phyloP scores from a whole-genome alignment of 495 filamentous ascomycete genomes.

The Aspergillus leporis region DNA sequence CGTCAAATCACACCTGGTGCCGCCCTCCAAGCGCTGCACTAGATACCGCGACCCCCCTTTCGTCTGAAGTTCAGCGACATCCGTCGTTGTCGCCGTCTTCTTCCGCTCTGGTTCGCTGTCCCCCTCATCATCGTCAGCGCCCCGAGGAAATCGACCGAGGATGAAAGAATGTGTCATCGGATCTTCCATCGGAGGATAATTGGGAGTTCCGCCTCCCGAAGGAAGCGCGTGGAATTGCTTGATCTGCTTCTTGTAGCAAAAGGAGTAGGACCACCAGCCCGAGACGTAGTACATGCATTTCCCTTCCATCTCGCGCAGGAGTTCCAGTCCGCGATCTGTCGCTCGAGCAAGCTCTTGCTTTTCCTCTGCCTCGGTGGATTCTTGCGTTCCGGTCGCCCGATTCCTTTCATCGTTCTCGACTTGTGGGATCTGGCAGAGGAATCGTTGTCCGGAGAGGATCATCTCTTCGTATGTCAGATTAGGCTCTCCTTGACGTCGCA shows the following conservation, averaged over 20 bases:
- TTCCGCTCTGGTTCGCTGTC: conserved; percentile 33
- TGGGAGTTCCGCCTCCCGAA: conserved; percentile 60
- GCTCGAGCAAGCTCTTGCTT: conserved; percentile 83
- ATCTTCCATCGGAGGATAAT: conserved; percentile 74
- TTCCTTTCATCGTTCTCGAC: conserved; percentile 49
- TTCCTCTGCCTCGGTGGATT: conserved; percentile 63
- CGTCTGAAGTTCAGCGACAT: conserved; percentile 66
- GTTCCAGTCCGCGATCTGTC: conserved; percentile 80
- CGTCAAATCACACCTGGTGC: conserved; percentile 89
- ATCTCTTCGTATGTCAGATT: conserved; percentile 53
- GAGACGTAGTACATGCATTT: conserved; percentile 86
- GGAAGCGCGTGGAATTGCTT: conserved; percentile 91
- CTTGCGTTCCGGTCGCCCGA: conserved; percentile 58
- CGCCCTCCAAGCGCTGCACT: conserved; percentile 83
- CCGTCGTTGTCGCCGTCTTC: conserved; percentile 35
- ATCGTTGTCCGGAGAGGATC: conserved; percentile 65
- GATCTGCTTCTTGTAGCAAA: conserved; percentile 86
- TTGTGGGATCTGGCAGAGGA: conserved; percentile 83
- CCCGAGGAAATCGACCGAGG: conserved; percentile 61
- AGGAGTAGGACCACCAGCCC: conserved; percentile 97
- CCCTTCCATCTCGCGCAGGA: conserved; percentile 84
- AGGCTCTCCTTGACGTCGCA: neutral
- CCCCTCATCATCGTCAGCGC: conserved; percentile 23
- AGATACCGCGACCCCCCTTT: conserved; percentile 86
- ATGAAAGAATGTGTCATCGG: conserved; percentile 75